Base-by-base conservation (phyloP, 805 yeast species). In the Metschnikowia henanensis region DNA sequence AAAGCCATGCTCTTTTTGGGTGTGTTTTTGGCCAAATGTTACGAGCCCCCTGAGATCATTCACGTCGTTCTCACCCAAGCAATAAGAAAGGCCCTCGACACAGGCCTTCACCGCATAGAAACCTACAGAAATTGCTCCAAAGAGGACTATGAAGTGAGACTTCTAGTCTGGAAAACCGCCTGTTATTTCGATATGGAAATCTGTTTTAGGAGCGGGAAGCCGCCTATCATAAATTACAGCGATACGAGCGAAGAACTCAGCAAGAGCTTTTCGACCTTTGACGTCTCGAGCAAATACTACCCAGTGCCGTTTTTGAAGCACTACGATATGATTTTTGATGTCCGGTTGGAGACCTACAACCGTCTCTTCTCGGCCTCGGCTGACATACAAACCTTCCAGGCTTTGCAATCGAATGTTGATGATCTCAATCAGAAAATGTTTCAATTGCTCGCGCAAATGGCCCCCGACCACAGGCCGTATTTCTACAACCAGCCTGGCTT, bases 51-150 rank as follows among this genome's bases (percentile, higher is more conserved):
- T 1, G 46, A 48, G 10, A 35, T 73, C 8, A 65, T 72, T 2
- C 67, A 65, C 35, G 60, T 68, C 43, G 49, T 79, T 10, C 55
- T 70, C 5, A 56, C 77, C 2, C 67, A 73, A 1, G 77, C 80
- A 3, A 66, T 77, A 7, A 62, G 83, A 46, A 72, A 70, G 47
- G 83, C 83, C 0, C 75, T 72, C 31, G 81, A 77, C 26, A 53
- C 80, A 53, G 87, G 87, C 0, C 62, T 84, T 3, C 79, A 83
- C 52, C 62, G 80, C 41, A 60, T 60, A 4, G 84, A 79, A 39
- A 55, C 73, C 1, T 70, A 72, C 43, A 40, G 40, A 4, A 67
- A 70, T 0, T 45, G 76, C 17, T 17, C 66, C 0, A 50, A 54
- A 0, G 60, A 57, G 5, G 81, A 77, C 30, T 62, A 2, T 50